Evolutionary conservation across 2,329 filamentous ascomycete species (phyloP).

Genomic region (Chaetomiaceae sp.): DNA sequence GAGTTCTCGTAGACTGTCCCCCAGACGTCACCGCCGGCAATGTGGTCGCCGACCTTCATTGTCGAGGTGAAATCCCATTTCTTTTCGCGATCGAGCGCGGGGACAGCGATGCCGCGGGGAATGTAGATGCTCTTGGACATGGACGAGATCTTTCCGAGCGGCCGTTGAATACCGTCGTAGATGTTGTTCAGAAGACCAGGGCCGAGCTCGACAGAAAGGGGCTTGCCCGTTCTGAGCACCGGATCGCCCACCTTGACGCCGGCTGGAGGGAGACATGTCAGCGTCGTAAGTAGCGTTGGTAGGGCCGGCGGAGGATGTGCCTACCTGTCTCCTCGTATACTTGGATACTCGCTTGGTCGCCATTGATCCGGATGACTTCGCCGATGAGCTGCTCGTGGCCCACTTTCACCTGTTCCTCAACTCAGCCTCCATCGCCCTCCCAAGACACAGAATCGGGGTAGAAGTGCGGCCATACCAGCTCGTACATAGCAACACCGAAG

Average conservation of each 20-base stretch:
- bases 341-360: conserved; percentile 93
- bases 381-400: conserved; percentile 84
- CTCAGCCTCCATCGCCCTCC: conserved; percentile 14
- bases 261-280: conserved; percentile 45
- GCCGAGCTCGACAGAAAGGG: conserved; percentile 92
- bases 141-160: conserved; percentile 76
- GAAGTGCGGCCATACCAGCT: conserved; percentile 60
- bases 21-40: conserved; percentile 94
- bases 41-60: conserved; percentile 93
- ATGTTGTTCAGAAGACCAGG: conserved; percentile 98
- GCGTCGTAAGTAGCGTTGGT: background rate
- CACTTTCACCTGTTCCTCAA: conserved; percentile 65
- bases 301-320: conserved; percentile 21
- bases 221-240: conserved; percentile 84
- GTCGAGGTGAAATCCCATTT: conserved; percentile 95
- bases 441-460: background rate
- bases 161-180: conserved; percentile 98
- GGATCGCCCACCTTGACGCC: conserved; percentile 95
- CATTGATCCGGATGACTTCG: conserved; percentile 96
- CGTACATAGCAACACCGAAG: conserved; percentile 99
- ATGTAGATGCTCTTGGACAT: conserved; percentile 90
- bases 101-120: conserved; percentile 82
- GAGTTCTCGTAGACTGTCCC: conserved; percentile 95
- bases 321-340: conserved; percentile 98
- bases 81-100: conserved; percentile 81